Conservation (phyloP, 805 yeast species). For the Candida montana region DNA sequence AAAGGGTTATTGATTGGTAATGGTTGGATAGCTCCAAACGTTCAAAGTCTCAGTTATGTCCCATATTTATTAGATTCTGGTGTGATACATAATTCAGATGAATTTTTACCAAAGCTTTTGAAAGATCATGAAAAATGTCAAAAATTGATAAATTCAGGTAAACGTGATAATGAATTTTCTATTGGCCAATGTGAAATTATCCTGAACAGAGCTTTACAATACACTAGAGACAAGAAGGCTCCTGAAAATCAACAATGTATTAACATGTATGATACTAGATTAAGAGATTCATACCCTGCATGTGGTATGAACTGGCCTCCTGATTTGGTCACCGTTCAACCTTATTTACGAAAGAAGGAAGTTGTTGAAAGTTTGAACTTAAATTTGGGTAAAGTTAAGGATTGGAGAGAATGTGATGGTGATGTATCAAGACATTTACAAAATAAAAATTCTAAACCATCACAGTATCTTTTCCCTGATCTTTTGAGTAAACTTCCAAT, state of each 20-base stretch:
- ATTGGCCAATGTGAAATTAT: slow-evolving; percentile 41
- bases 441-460: slow-evolving; percentile 50
- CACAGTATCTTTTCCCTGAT: slow-evolving; percentile 62
- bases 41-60: slow-evolving; percentile 74
- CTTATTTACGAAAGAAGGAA: slow-evolving; percentile 44
- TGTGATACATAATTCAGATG: slow-evolving; percentile 40
- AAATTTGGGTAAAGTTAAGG: slow-evolving; percentile 29
- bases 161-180: slow-evolving; percentile 24
- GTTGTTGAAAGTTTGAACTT: slow-evolving; percentile 53
- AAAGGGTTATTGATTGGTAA: slow-evolving; percentile 78
- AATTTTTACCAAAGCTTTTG: slow-evolving; percentile 37
- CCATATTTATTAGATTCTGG: slow-evolving; percentile 64
- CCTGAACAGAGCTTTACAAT: slow-evolving; percentile 26
- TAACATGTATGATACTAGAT: slow-evolving; percentile 78
- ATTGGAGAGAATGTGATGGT: slow-evolving; percentile 78
- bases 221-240: slow-evolving; percentile 27
- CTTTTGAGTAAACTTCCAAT: slow-evolving; percentile 55
- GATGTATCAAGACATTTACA: slow-evolving; percentile 48
- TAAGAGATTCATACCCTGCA: slow-evolving; percentile 68
- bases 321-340: slow-evolving; percentile 45
- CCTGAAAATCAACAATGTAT: slow-evolving; percentile 49
- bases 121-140: slow-evolving; percentile 57
- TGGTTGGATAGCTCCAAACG: slow-evolving; percentile 90
- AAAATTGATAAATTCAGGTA: slow-evolving; percentile 36
- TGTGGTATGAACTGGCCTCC: slow-evolving; percentile 96